These are phyloP conservation scores for Colletotrichum sp. DNA, from an alignment of 2,329 filamentous ascomycete genomes.

Conservation along the genomic window DNA sequence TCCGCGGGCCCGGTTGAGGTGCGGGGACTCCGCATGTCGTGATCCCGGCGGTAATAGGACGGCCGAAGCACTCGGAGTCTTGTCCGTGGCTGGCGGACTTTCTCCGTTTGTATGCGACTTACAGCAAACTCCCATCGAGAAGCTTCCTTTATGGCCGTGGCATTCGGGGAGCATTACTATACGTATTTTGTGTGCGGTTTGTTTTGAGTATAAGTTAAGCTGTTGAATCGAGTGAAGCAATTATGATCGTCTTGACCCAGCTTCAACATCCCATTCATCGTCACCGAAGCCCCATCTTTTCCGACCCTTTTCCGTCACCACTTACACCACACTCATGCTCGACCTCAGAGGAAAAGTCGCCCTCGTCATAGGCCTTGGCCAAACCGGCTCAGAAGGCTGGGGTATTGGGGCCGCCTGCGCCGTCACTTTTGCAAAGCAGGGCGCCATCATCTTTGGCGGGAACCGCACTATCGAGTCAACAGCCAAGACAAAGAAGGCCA, in stretches of 20 bases:
- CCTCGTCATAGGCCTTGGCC: conserved; percentile 51
- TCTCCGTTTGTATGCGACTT: neutral
- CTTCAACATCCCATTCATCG: neutral
- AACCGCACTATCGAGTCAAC: conserved; percentile 49
- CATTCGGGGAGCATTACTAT: neutral
- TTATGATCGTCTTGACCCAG: neutral
- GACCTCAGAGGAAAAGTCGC: conserved; percentile 47
- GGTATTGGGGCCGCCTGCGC: conserved; percentile 57
- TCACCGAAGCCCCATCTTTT: neutral
- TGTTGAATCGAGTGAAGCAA: neutral
- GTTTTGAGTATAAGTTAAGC: neutral
- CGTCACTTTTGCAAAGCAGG: conserved; percentile 50
- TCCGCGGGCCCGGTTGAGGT: neutral
- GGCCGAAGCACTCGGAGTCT: neutral
- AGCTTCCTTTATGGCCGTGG: neutral
- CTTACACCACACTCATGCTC: conserved; percentile 24
- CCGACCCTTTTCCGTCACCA: neutral
- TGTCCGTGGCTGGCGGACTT: conserved; percentile 1
- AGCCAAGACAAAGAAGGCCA: conserved; percentile 41
- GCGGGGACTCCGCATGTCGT: conserved; percentile 19
- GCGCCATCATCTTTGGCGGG: conserved; percentile 55
- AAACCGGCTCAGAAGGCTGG: conserved; percentile 50
- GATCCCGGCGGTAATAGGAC: conserved; percentile 13
- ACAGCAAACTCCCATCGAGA: neutral
- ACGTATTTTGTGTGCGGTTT: rapidly evolving